Conservation (phyloP, 257 asterid species). For the Cordia subcordata region DNA sequence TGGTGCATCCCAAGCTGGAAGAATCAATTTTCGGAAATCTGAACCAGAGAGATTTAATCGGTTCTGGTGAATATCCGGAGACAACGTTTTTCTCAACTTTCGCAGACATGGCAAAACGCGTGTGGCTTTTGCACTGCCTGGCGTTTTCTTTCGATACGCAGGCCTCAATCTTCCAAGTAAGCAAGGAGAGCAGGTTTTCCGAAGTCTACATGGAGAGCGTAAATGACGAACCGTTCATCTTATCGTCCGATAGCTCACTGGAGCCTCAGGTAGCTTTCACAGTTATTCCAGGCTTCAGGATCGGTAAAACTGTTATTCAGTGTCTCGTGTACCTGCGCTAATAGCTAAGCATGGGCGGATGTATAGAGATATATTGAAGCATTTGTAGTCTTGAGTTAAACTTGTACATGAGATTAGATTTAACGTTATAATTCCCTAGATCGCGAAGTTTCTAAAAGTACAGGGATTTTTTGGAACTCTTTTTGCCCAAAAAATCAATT, state of each 20-base stretch:
- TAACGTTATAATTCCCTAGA: no score
- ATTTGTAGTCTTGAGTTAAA: no score
- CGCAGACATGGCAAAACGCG: slow-evolving; percentile 67
- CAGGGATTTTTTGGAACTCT: no score
- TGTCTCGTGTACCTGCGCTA: slow-evolving; percentile 63
- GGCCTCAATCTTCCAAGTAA: slow-evolving; percentile 54
- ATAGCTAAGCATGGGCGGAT: slow-evolving; percentile 6
- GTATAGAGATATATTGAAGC: no score
- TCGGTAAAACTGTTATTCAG: slow-evolving; percentile 40
- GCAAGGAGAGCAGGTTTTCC: slow-evolving; percentile 45
- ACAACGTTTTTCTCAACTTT: slow-evolving; percentile 47
- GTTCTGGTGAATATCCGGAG: slow-evolving; percentile 53
- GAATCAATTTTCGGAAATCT: slow-evolving; percentile 50
- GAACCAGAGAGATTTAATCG: slow-evolving; percentile 39
- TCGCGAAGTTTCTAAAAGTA: no score
- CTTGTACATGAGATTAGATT: no score
- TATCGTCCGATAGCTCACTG: slow-evolving; percentile 17
- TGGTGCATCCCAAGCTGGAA: slow-evolving; percentile 66
- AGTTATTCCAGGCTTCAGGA: slow-evolving; percentile 58
- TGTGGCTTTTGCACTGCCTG: slow-evolving; percentile 79
- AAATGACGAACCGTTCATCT: slow-evolving; percentile 58
- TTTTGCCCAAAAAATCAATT: no score
- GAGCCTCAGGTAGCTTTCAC: slow-evolving; percentile 63
- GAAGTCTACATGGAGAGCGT: slow-evolving; percentile 80
- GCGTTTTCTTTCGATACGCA: slow-evolving; percentile 51